Conservation (phyloP, 2,329 filamentous ascomycete genomes). For the Pochonia chlamydosporia region DNA sequence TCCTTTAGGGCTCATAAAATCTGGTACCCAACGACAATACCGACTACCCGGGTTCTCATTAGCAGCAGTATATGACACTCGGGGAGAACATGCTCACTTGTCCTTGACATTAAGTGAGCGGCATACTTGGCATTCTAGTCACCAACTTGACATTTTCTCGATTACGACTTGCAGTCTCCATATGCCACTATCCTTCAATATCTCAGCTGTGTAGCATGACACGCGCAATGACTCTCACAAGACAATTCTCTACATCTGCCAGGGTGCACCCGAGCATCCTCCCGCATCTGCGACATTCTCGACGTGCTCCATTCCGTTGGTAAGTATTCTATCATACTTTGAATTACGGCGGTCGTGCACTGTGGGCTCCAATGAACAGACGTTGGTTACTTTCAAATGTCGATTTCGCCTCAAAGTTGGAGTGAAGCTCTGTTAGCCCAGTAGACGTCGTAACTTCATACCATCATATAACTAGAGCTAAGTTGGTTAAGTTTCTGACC, state of each 20-base stretch:
- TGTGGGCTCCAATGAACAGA: too few species aligned
- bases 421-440: constrained; percentile 1
- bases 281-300: constrained; percentile 23
- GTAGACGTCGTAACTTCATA: background rate
- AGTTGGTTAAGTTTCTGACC: constrained; percentile 2
- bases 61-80: too few species aligned
- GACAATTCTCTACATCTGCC: constrained; percentile 27
- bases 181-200: too few species aligned
- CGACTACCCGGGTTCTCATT: too few species aligned
- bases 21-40: too few species aligned
- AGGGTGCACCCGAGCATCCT: constrained; percentile 27
- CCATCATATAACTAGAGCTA: background rate
- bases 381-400: background rate
- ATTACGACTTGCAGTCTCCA: too few species aligned
- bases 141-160: too few species aligned
- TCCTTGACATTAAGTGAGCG: too few species aligned
- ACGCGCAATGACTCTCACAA: constrained; percentile 6
- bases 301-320: constrained; percentile 24
- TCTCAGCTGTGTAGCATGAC: background rate
- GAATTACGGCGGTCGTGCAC: too few species aligned
- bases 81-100: too few species aligned
- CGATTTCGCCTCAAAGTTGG: background rate
- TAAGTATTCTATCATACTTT: constrained; percentile 15
- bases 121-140: too few species aligned
- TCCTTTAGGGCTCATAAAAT: too few species aligned